Conservation (phyloP, 805 yeast species). For the Zygosaccharomyces rouxii region DNA sequence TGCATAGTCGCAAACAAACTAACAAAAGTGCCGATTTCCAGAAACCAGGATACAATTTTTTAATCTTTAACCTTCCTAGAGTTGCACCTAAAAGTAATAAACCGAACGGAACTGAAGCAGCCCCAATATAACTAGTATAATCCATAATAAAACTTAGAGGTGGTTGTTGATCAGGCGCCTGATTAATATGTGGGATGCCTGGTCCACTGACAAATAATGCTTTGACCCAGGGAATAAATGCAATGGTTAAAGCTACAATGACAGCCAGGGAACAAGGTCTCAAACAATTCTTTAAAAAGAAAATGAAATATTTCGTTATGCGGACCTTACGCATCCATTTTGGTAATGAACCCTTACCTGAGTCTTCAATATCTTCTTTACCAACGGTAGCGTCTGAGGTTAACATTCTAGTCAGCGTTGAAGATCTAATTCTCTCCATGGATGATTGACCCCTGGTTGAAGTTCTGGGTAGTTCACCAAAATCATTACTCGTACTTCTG, state of each 20-base stretch:
- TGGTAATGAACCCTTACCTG: slow-evolving; percentile 30
- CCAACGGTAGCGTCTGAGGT: slow-evolving; percentile 35
- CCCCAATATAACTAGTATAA: slow-evolving; percentile 70
- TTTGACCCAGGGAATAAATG: slow-evolving; percentile 86
- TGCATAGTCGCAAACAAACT: slow-evolving; percentile 53
- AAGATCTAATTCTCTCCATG: slow-evolving; percentile 18
- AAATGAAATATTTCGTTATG: slow-evolving; percentile 28
- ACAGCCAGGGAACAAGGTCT: slow-evolving; percentile 75
- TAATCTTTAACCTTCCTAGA: slow-evolving; percentile 66
- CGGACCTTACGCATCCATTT: slow-evolving; percentile 27
- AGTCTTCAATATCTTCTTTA: slow-evolving; percentile 29
- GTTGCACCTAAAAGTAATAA: slow-evolving; percentile 83
- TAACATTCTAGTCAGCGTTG: slow-evolving; percentile 31
- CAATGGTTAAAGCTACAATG: slow-evolving; percentile 56
- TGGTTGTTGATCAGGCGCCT: slow-evolving; percentile 85
- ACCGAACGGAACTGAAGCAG: slow-evolving; percentile 89
- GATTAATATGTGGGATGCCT: slow-evolving; percentile 45
- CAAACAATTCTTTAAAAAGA: slow-evolving; percentile 48
- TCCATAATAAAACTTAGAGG: slow-evolving; percentile 86
- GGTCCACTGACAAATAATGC: slow-evolving; percentile 58
- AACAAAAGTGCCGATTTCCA: slow-evolving; percentile 58
- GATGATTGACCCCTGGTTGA: slow-evolving; percentile 7
- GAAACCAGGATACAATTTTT: slow-evolving; percentile 61
- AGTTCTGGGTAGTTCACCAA: not conserved
- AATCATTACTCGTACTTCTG: slow-evolving; percentile 1